These are phyloP conservation scores for Pseudotsuga menziesii DNA, from an alignment of 75 land plant species.

Conservation along the genomic window DNA sequence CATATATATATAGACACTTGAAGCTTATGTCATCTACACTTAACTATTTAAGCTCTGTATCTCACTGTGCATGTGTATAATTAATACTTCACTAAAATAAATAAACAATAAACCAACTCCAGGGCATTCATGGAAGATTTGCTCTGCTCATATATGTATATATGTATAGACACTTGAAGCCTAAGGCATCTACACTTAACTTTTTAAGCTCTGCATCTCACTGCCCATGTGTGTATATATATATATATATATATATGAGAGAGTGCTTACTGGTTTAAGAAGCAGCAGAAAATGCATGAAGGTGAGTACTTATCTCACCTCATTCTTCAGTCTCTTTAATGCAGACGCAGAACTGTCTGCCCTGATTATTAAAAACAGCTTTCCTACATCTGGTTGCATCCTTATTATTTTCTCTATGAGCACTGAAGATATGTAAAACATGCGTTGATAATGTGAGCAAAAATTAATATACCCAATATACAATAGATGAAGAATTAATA, in stretches of 20 bases:
- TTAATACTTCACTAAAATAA: too few relatives aligned
- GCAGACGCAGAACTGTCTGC: not conserved
- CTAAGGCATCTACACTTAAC: too few relatives aligned
- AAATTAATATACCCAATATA: not conserved
- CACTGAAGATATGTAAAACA: conserved; percentile 13
- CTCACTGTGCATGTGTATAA: too few relatives aligned
- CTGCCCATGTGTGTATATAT: too few relatives aligned
- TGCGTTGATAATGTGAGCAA: not conserved
- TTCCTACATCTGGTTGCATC: conserved; percentile 24
- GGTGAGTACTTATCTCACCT: not conserved
- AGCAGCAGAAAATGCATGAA: not conserved
- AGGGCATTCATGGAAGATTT: too few relatives aligned
- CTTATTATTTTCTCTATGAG: conserved; percentile 42
- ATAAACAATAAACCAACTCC: too few relatives aligned
- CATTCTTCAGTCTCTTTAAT: conserved; percentile 19
- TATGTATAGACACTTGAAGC: too few relatives aligned
- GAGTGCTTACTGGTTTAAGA: not conserved
- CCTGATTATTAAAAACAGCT: conserved; percentile 13
- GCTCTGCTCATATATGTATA: too few relatives aligned
- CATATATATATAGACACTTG: not conserved
- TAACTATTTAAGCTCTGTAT: too few relatives aligned
- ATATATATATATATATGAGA: too few relatives aligned
- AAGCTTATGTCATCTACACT: too few relatives aligned
- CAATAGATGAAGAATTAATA: not conserved
- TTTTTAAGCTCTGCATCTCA: too few relatives aligned